Percentiles rank a stretch among this genome's conserved stretches.
Conservation (phyloP, 257 asterid genomes). For the Paulownia fortunei region DNA sequence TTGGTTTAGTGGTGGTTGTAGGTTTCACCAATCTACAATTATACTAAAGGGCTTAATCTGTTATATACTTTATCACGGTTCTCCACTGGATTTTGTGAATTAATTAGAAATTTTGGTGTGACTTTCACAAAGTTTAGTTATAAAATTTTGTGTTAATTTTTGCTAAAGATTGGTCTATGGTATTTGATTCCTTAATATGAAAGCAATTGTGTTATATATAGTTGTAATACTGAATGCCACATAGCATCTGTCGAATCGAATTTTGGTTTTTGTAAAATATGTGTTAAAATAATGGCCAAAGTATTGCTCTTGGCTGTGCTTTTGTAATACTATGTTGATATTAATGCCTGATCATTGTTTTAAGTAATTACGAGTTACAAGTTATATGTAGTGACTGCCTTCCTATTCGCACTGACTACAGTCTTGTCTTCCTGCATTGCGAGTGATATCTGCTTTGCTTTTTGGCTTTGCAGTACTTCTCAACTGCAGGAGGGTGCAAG, state of each 20-base stretch:
- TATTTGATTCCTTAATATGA: not conserved
- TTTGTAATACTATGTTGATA: not conserved
- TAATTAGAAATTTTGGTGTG: too few species aligned
- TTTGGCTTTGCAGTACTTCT: slow-evolving; percentile 48
- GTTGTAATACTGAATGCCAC: not conserved
- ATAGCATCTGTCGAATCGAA: not conserved
- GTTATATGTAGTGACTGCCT: not conserved
- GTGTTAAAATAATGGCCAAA: not conserved
- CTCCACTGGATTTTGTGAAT: not conserved
- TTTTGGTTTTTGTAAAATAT: not conserved
- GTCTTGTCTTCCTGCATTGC: not conserved
- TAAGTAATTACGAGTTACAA: not conserved
- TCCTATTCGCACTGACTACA: not conserved
- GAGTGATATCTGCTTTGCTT: not conserved
- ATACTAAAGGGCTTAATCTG: not conserved
- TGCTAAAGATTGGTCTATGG: not conserved
- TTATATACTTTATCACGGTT: not conserved
- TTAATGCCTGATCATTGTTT: not conserved
- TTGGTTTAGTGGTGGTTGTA: not conserved
- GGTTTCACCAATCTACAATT: not conserved
- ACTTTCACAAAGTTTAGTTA: not conserved
- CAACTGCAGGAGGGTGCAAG: slow-evolving; percentile 53
- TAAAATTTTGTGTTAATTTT: not conserved
- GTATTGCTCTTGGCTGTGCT: not conserved
- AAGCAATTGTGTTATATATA: not conserved